These are phyloP conservation scores for Leptodontidium sp. DNA, from an alignment of 2,329 filamentous ascomycete species.

Conservation along the genomic window DNA sequence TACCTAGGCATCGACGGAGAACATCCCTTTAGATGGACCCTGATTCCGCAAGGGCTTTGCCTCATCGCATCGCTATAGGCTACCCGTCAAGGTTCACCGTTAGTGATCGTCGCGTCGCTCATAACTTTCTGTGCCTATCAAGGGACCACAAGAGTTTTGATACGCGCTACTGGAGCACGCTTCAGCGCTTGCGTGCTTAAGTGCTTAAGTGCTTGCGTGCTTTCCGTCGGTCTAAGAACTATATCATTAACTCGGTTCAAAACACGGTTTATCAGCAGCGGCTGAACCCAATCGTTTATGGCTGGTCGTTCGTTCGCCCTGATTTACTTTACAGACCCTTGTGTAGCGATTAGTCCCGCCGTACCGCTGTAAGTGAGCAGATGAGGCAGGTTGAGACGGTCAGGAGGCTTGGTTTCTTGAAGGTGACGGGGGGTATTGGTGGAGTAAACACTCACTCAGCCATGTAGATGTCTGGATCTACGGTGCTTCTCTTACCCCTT, in stretches of 20 bases:
- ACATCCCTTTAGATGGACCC: not conserved
- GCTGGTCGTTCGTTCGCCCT: not conserved
- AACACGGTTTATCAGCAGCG: not conserved
- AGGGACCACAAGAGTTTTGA: no score
- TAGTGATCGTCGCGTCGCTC: constrained; percentile 5
- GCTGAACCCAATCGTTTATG: not conserved
- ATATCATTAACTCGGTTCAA: not conserved
- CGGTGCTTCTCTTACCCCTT: not conserved
- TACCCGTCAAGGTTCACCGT: constrained; percentile 7
- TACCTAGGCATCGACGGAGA: not conserved
- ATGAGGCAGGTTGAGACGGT: not conserved
- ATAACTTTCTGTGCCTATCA: no score
- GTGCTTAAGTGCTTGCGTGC: not conserved
- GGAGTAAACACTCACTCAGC: not conserved
- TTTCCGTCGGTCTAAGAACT: constrained; percentile 1
- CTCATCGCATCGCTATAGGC: not conserved
- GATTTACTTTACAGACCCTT: not conserved
- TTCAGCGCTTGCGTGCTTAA: not conserved
- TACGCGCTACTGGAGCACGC: no score
- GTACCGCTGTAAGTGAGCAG: no score
- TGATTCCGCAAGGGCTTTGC: not conserved
- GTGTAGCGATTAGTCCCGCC: not conserved
- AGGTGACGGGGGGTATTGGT: not conserved
- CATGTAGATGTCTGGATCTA: no score
- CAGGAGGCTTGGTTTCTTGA: not conserved